phyloP scores from a whole-genome alignment of 169 alveolate species.

The Ophryocystis elektroscirrha region DNA sequence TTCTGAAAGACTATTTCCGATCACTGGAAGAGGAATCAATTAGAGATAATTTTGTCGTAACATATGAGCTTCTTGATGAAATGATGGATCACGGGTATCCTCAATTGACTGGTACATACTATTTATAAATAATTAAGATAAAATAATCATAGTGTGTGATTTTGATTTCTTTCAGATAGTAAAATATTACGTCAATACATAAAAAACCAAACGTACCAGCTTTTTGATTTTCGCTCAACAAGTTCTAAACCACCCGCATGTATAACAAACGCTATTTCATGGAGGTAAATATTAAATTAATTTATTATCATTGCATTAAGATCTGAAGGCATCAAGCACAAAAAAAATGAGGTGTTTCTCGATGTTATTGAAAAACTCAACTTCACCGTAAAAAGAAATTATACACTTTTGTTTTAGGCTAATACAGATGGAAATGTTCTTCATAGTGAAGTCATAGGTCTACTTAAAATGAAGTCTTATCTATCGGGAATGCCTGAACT shows the following conservation, averaged over 20 bases:
- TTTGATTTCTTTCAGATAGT: too few species aligned
- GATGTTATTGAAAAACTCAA: constrained; percentile 93
- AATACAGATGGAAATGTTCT: constrained; percentile 63
- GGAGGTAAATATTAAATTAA: constrained; percentile 28
- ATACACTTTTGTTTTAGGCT: constrained; percentile 27
- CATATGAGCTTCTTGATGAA: constrained; percentile 94
- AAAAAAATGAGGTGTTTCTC: constrained; percentile 89
- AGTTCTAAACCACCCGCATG: constrained; percentile 65
- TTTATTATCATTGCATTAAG: too few species aligned
- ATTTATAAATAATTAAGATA: too few species aligned
- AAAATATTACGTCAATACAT: constrained; percentile 72
- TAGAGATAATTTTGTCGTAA: constrained; percentile 90
- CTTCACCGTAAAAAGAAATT: constrained; percentile 43
- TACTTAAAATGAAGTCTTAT: constrained; percentile 74
- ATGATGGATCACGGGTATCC: constrained; percentile 98
- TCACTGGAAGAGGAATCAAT: constrained; percentile 91
- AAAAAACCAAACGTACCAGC: constrained; percentile 65
- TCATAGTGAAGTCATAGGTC: constrained; percentile 85
- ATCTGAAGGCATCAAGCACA: constrained; percentile 86
- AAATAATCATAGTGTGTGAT: too few species aligned
- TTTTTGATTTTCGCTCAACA: too few species aligned
- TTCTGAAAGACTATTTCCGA: constrained; percentile 78
- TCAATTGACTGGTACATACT: constrained; percentile 41
- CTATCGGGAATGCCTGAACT: constrained; percentile 97
- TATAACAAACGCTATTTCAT: constrained; percentile 73